Conservation (phyloP, 371 early-diverging fungal species). For the Fennellomyces sp. region DNA sequence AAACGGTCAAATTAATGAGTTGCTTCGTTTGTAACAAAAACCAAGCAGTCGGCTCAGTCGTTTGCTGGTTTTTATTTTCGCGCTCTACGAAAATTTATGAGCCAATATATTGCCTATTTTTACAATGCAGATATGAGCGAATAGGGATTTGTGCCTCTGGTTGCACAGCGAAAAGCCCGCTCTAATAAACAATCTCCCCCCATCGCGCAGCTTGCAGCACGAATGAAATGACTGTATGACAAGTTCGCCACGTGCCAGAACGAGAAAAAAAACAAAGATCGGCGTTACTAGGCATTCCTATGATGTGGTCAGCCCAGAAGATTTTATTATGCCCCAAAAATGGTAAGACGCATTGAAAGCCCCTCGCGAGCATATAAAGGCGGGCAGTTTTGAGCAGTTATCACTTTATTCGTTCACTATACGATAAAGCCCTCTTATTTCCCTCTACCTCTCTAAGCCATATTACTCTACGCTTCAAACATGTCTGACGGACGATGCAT, state of each 20-base stretch:
- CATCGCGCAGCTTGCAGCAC: background rate
- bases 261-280: background rate
- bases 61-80: background rate
- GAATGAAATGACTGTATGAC: slow-evolving; percentile 8
- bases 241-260: slow-evolving; percentile 11
- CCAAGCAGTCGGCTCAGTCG: background rate
- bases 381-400: background rate
- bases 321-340: background rate
- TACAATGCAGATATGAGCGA: background rate
- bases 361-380: background rate
- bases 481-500: slow-evolving; percentile 54
- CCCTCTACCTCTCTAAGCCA: slow-evolving; percentile 1
- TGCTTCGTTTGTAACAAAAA: background rate
- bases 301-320: background rate
- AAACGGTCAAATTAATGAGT: background rate
- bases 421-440: background rate
- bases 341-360: background rate
- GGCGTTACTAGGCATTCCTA: slow-evolving; percentile 2
- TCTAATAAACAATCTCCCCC: background rate
- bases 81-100: background rate
- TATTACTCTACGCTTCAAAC: background rate
- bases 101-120: background rate
- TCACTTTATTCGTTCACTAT: background rate
- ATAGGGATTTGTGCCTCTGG: background rate
- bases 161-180: background rate